A percentile compares a stretch with the other conserved stretches of the same genome.
phyloP scores from a whole-genome alignment of 2,329 filamentous ascomycete genomes.

The Ophiostoma piceae region DNA sequence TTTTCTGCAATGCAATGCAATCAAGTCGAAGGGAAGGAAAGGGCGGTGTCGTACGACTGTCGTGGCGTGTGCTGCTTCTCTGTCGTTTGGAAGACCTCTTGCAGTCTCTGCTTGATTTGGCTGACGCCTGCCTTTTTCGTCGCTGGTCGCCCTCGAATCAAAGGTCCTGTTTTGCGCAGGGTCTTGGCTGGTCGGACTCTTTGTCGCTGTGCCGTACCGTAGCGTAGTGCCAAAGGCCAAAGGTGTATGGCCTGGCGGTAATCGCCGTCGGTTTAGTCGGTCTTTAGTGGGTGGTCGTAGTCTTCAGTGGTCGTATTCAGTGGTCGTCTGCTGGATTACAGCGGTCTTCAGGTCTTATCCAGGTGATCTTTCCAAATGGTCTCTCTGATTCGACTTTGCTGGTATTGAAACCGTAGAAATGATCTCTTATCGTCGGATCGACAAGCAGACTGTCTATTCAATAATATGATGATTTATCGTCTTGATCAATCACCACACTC shows the following conservation, averaged over 20 bases:
- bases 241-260: neutral
- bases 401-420: neutral
- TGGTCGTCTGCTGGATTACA: no score
- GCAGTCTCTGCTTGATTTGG: neutral
- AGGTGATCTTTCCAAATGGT: no score
- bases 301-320: neutral
- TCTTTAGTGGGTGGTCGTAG: neutral
- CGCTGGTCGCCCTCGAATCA: neutral
- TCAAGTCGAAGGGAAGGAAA: neutral
- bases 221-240: neutral
- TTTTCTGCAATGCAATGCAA: neutral
- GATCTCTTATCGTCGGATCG: neutral
- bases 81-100: neutral
- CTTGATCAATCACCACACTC: neutral
- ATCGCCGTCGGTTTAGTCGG: neutral
- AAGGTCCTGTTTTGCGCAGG: neutral
- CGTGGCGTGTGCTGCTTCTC: slow-evolving; percentile 1
- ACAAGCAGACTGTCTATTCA: neutral
- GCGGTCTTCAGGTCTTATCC: no score
- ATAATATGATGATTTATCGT: no score
- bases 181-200: neutral
- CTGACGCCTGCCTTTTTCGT: neutral
- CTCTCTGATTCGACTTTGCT: no score
- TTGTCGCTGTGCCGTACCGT: slow-evolving; percentile 6
- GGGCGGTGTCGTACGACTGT: slow-evolving; percentile 22